Conservation (phyloP, 176 grass and related monocot genomes). For the Themeda triandra region DNA sequence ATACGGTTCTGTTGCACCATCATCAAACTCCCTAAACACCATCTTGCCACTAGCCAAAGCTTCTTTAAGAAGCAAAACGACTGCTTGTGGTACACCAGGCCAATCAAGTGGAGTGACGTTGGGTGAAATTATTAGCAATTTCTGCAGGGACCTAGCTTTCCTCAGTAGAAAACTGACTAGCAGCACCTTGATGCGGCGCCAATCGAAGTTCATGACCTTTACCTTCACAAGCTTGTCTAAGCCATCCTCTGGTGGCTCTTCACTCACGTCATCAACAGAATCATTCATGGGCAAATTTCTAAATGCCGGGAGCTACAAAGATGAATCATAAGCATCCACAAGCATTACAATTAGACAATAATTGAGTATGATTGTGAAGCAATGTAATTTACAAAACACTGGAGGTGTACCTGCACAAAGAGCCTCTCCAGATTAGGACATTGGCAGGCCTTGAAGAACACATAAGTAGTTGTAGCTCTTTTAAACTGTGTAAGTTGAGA, state of each 20-base stretch:
- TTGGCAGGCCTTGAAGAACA: constrained; percentile 41
- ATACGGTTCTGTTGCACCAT: background rate
- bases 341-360: background rate
- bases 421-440: constrained; percentile 46
- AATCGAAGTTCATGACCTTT: constrained; percentile 21
- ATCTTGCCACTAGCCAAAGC: background rate
- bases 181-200: background rate
- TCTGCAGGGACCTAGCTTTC: background rate
- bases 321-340: background rate
- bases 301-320: background rate
- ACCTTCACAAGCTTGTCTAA: constrained; percentile 19
- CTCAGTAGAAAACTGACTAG: constrained; percentile 17
- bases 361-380: background rate
- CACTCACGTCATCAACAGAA: background rate
- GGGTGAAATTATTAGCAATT: constrained; percentile 4
- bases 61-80: background rate
- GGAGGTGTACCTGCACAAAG: constrained; percentile 15
- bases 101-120: background rate
- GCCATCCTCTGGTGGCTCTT: background rate
- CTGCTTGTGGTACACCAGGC: background rate
- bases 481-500: background rate
- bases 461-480: constrained; percentile 36
- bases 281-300: background rate
- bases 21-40: background rate
- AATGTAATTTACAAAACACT: background rate